Evolutionary conservation across 1,284 basidiomycete genomes (phyloP).

Genomic region (Athelia psychrophila): DNA sequence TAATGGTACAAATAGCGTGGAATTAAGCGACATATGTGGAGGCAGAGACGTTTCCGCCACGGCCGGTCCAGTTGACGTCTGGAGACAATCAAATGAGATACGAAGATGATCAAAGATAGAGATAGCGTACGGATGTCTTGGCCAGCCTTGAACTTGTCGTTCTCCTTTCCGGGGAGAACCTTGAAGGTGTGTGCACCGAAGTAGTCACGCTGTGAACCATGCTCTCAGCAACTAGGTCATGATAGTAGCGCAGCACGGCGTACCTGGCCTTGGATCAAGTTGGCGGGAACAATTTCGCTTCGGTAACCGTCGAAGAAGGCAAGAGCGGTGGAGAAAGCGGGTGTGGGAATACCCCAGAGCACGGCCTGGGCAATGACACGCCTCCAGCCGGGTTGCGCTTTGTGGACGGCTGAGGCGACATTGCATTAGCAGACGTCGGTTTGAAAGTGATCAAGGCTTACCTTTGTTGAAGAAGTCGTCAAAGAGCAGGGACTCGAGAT

Average conservation of each 20-base stretch:
- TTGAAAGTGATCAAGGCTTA: slow-evolving; percentile 20
- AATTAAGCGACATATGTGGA: slow-evolving; percentile 85
- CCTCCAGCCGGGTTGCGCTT: slow-evolving; percentile 97
- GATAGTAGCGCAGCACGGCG: slow-evolving; percentile 8
- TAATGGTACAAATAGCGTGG: neutral
- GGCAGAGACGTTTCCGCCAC: slow-evolving; percentile 92
- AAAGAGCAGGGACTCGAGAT: slow-evolving; percentile 93
- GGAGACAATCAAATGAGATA: slow-evolving; percentile 5
- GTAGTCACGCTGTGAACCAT: slow-evolving; percentile 71
- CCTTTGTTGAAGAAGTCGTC: slow-evolving; percentile 98
- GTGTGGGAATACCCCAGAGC: slow-evolving; percentile 97
- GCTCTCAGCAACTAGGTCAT: neutral
- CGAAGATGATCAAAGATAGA: slow-evolving; percentile 3
- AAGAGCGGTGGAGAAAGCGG: slow-evolving; percentile 94
- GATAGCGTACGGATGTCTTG: slow-evolving; percentile 80
- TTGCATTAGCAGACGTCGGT: slow-evolving; percentile 1
- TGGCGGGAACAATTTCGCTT: slow-evolving; percentile 90
- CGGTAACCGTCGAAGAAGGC: slow-evolving; percentile 99
- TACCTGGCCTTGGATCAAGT: slow-evolving; percentile 92
- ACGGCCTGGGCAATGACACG: slow-evolving; percentile 95
- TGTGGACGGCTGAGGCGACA: slow-evolving; percentile 69
- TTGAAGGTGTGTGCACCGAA: slow-evolving; percentile 96
- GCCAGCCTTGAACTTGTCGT: slow-evolving; percentile 73
- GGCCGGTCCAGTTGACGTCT: slow-evolving; percentile 93
- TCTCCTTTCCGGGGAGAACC: slow-evolving; percentile 88